phyloP scores from a whole-genome alignment of 2,329 filamentous ascomycete species.

The Pyrenochaeta sp. region DNA sequence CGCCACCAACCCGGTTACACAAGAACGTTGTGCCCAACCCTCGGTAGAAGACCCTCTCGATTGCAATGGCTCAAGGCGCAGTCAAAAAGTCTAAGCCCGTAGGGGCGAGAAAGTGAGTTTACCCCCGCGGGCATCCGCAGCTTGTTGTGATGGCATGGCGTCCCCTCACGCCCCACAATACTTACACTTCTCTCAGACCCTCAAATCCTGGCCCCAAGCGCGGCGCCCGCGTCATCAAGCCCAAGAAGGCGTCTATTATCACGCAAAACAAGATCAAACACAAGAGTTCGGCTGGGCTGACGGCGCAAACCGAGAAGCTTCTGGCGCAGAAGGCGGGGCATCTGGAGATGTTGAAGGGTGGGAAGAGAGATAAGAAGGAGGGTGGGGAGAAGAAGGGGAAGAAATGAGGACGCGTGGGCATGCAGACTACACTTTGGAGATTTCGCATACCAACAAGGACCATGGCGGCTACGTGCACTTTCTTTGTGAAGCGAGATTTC shows the following conservation, averaged over 20 bases:
- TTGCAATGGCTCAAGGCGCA: slow-evolving; percentile 58
- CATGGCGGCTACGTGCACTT: neutral
- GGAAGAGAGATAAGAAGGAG: slow-evolving; percentile 63
- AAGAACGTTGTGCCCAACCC: slow-evolving; percentile 4
- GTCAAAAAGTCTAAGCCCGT: slow-evolving; percentile 57
- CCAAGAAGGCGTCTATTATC: slow-evolving; percentile 69
- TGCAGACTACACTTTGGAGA: neutral
- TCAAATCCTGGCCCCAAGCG: slow-evolving; percentile 60
- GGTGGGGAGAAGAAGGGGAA: slow-evolving; percentile 24
- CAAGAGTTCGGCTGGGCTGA: slow-evolving; percentile 70
- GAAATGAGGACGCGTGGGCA: neutral
- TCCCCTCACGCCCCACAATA: slow-evolving; percentile 1
- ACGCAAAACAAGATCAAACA: slow-evolving; percentile 70
- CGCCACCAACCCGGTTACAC: slow-evolving; percentile 3
- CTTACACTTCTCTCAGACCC: slow-evolving; percentile 33
- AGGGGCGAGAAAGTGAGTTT: slow-evolving; percentile 49
- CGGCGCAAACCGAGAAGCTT: slow-evolving; percentile 71
- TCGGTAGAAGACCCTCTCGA: neutral
- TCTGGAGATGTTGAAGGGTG: slow-evolving; percentile 72
- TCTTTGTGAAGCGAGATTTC: neutral
- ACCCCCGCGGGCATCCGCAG: neutral
- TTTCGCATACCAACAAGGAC: neutral
- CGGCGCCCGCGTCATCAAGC: slow-evolving; percentile 70
- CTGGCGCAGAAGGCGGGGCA: slow-evolving; percentile 74
- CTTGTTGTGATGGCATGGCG: neutral